These are phyloP conservation scores for Cnidoscolus chayamansa DNA, from an alignment of 441 rosid genomes.

Conservation along the genomic window DNA sequence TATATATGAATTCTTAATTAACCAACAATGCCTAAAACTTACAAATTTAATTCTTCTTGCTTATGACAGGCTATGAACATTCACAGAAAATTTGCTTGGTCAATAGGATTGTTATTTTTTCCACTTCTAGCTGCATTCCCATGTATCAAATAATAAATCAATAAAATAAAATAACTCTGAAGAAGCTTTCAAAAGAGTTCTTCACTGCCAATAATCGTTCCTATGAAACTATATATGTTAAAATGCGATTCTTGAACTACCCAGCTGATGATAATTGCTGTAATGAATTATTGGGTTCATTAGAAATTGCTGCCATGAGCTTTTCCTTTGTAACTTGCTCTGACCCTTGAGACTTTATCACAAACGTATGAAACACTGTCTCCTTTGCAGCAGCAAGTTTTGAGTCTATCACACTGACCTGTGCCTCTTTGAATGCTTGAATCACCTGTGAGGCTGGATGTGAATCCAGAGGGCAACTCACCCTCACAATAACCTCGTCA, in stretches of 20 bases:
- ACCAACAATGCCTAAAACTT: conserved; percentile 34
- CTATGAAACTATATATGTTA: conserved; percentile 34
- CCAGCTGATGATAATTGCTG: conserved; percentile 48
- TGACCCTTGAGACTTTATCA: conserved; percentile 61
- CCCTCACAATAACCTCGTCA: conserved; percentile 63
- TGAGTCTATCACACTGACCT: conserved; percentile 57
- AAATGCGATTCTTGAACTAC: conserved; percentile 29
- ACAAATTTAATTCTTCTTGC: conserved; percentile 39
- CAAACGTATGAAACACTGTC: conserved; percentile 61
- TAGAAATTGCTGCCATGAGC: conserved; percentile 55
- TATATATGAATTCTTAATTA: conserved; percentile 25
- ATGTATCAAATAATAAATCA: conserved; percentile 24
- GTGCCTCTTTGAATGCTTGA: conserved; percentile 61
- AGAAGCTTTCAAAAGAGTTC: conserved; percentile 38
- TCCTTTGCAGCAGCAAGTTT: conserved; percentile 57
- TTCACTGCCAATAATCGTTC: conserved; percentile 33
- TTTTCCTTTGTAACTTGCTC: conserved; percentile 78
- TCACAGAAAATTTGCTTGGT: conserved; percentile 46
- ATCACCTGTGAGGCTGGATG: conserved; percentile 76
- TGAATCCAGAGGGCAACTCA: conserved; percentile 63
- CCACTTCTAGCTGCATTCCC: conserved; percentile 42
- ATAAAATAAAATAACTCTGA: conserved; percentile 23
- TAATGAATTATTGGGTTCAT: conserved; percentile 38
- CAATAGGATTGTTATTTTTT: conserved; percentile 42
- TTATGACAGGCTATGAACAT: conserved; percentile 43